Base-by-base conservation (phyloP, 192 early-diverging fungal species). In the Paraglomus brasilianum region DNA sequence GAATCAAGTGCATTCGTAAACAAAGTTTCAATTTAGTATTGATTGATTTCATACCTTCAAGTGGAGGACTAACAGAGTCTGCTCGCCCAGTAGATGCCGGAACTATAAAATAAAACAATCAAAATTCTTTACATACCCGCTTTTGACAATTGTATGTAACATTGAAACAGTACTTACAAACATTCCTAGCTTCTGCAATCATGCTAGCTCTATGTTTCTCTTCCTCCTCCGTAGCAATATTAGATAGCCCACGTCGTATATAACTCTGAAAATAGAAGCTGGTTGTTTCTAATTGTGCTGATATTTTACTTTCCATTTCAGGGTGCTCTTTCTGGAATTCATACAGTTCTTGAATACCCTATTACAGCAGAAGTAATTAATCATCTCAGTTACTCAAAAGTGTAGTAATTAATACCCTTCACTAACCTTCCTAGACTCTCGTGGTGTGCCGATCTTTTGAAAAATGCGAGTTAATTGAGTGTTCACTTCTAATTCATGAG, bases 261-360 rank as follows among this genome's bases (percentile, higher is more conserved):
- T 92, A 93, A 47, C 83, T 83, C 72, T 88, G 86, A 66, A 91
- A 92, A 67, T 85, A 90, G 4, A 77, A 79, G 15, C 90, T 89
- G 8, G 88, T 87, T 47, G 82, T 77, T 36, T 77, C 74, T 50
- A 90, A 70, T 51, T 85, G 79, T 36, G 78, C 77, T 71, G 86
- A 85, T 1, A 94, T 82, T 61, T 83, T 80, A 10, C 65, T 57
- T 59, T 90, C 83, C 45, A 81, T 79, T 40, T 85, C 77, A 38
- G 90, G 91, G 72, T 92, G 83, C 64, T 78, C 73, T 70, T 91
- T 88, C 66, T 87, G 87, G 74, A 93, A 89, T 60, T 84, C 80
- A 74, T 93, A 90, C 46, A 94, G 75, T 43, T 92, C 90, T 36
- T 77, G 41, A 57, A 94, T 90, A 42, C 88, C 91, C 83, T 86